These are phyloP conservation scores for Quercus lobata DNA, from an alignment of 331 rosid species.

Conservation along the genomic window DNA sequence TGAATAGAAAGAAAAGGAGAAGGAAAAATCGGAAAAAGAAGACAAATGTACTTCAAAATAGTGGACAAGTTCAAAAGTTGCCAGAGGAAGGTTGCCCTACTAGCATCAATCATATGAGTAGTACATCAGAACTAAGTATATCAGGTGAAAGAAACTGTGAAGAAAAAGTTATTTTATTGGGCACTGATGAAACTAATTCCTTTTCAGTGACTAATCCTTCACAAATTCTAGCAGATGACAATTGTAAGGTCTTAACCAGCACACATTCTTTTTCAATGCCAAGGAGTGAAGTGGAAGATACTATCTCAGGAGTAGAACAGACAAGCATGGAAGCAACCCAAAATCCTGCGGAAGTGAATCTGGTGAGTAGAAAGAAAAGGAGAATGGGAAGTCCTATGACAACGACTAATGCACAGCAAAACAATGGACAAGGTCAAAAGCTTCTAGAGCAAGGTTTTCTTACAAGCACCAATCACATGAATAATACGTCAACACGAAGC, in stretches of 20 bases:
- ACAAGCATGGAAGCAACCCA: conserved; percentile 4
- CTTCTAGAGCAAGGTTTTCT: conserved; percentile 2
- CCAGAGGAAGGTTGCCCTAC: conserved; percentile 4
- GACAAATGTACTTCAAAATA: conserved; percentile 1
- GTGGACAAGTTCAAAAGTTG: conserved; percentile 2
- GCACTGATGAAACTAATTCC: conserved; percentile 1
- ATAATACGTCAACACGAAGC: conserved; percentile 11
- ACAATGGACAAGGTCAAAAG: neutral
- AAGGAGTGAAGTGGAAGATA: conserved; percentile 22
- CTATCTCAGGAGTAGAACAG: neutral
- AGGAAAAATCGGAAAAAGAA: conserved; percentile 18
- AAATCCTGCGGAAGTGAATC: conserved; percentile 4
- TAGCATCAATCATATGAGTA: conserved; percentile 3
- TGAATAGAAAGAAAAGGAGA: conserved; percentile 11
- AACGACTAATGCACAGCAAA: neutral
- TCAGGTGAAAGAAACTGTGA: conserved; percentile 12
- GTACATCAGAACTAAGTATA: conserved; percentile 14
- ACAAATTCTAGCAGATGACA: neutral
- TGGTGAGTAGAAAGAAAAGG: conserved; percentile 10
- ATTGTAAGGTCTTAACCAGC: neutral
- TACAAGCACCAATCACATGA: neutral
- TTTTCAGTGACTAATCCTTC: neutral
- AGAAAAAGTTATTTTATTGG: conserved; percentile 8
- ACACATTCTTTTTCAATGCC: conserved; percentile 15
- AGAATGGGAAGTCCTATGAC: conserved; percentile 14